Evolutionary conservation across 352 stramenopile species (phyloP).

Genomic region (Pythium graminicola): DNA sequence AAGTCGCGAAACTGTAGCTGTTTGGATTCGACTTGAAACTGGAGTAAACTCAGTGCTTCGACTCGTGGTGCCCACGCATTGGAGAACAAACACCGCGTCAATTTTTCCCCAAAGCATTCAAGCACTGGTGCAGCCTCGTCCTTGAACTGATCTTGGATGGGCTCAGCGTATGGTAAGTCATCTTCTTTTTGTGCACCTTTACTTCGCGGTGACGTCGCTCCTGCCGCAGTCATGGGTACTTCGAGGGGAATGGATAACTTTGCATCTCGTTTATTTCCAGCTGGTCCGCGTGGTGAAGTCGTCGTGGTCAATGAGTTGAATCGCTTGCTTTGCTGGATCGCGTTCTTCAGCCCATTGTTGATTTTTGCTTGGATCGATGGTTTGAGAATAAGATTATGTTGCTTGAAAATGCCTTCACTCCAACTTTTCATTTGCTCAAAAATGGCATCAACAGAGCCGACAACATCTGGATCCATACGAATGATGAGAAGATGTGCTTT

Average conservation of each 20-base stretch:
- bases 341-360: slow-evolving; percentile 69
- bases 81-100: slow-evolving; percentile 68
- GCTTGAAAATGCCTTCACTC: slow-evolving; percentile 65
- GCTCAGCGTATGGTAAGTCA: slow-evolving; percentile 73
- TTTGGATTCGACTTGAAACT: slow-evolving; percentile 55
- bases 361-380: slow-evolving; percentile 76
- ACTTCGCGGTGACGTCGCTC: slow-evolving; percentile 28
- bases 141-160: slow-evolving; percentile 56
- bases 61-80: slow-evolving; percentile 77
- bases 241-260: slow-evolving; percentile 2
- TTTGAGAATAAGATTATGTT: slow-evolving; percentile 62
- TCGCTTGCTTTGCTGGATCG: slow-evolving; percentile 59
- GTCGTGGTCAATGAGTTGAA: slow-evolving; percentile 18
- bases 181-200: slow-evolving; percentile 62
- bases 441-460: slow-evolving; percentile 46
- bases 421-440: slow-evolving; percentile 73
- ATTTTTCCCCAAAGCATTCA: slow-evolving; percentile 62
- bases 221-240: background rate
- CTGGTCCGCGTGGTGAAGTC: background rate
- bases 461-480: slow-evolving; percentile 36
- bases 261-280: background rate
- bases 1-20: slow-evolving; percentile 37
- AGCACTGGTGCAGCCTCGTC: slow-evolving; percentile 38
- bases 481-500: too few species aligned
- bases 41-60: slow-evolving; percentile 69